Evolutionary conservation across 148 eudicot genomes (phyloP).

Genomic region (Vaccinium corymbosum): DNA sequence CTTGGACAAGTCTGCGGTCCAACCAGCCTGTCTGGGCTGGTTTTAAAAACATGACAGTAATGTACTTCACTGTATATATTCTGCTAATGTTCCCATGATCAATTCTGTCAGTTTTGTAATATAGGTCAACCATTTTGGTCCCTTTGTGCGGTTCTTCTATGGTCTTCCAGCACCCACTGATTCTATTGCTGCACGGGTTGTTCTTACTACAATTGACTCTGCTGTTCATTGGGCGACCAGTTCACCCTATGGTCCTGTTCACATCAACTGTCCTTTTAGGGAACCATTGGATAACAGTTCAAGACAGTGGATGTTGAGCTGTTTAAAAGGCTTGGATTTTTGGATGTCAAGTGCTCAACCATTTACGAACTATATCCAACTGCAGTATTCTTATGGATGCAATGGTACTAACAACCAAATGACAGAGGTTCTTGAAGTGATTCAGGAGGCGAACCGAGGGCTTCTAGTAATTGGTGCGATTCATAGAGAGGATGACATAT

Average conservation of each 20-base stretch:
- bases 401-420: slow-evolving; percentile 31
- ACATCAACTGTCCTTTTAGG: slow-evolving; percentile 84
- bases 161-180: slow-evolving; percentile 84
- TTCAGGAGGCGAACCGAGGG: slow-evolving; percentile 55
- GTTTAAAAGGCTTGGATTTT: slow-evolving; percentile 65
- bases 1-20: not conserved
- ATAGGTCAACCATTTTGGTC: slow-evolving; percentile 88
- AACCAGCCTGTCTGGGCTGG: not conserved
- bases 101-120: slow-evolving; percentile 10
- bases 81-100: not conserved
- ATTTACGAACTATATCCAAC: slow-evolving; percentile 56
- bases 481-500: slow-evolving; percentile 70
- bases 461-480: slow-evolving; percentile 69
- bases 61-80: not conserved
- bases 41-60: not conserved
- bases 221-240: slow-evolving; percentile 73
- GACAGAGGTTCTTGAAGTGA: slow-evolving; percentile 49
- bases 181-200: slow-evolving; percentile 70
- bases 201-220: slow-evolving; percentile 86
- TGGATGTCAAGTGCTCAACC: slow-evolving; percentile 75
- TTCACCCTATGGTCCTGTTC: slow-evolving; percentile 85
- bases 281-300: slow-evolving; percentile 76
- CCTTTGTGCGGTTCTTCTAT: slow-evolving; percentile 78
- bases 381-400: slow-evolving; percentile 35
- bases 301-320: slow-evolving; percentile 46